Conservation (phyloP, 495 filamentous ascomycete genomes). For the Penicillium antarcticum region DNA sequence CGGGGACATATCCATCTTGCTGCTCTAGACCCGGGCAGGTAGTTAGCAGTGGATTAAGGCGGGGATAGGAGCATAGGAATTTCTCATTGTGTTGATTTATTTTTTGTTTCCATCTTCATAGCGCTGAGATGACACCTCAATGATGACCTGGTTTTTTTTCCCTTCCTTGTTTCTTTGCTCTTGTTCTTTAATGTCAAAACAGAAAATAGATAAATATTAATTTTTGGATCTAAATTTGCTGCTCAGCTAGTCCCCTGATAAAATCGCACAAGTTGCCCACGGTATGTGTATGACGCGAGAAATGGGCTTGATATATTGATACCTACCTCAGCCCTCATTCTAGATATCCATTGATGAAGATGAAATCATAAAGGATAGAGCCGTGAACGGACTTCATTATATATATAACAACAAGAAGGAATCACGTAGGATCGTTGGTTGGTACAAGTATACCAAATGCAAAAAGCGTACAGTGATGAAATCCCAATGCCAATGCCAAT, state of each 20-base stretch:
- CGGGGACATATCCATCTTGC: neutral
- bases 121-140: slow-evolving; percentile 35
- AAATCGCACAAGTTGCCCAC: neutral
- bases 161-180: neutral
- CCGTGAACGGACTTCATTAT: too few species aligned
- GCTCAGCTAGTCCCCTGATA: neutral
- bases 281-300: too few species aligned
- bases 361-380: too few species aligned
- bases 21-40: neutral
- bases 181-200: neutral
- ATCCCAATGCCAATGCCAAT: too few species aligned
- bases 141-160: slow-evolving; percentile 27
- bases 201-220: neutral
- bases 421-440: too few species aligned
- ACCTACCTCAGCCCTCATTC: too few species aligned
- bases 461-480: too few species aligned
- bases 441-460: too few species aligned
- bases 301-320: too few species aligned
- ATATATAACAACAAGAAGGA: too few species aligned
- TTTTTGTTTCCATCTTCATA: slow-evolving; percentile 32
- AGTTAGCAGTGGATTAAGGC: slow-evolving; percentile 13
- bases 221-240: neutral
- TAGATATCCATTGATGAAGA: too few species aligned
- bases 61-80: slow-evolving; percentile 35
- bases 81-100: slow-evolving; percentile 35